phyloP scores from a whole-genome alignment of 2,329 filamentous ascomycete genomes.

The Nothomitra cinnamomea region DNA sequence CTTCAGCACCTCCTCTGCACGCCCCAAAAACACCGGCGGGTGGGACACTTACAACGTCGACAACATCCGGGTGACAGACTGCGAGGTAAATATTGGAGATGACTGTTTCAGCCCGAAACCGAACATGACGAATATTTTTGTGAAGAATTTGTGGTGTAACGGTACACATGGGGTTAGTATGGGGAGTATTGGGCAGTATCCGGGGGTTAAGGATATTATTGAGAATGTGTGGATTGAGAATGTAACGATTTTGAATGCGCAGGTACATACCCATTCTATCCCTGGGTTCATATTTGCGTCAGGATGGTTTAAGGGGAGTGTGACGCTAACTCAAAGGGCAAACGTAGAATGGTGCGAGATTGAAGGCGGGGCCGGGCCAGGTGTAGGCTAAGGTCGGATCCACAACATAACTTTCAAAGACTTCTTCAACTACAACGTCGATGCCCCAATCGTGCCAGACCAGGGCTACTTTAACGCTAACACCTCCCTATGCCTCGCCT shows the following conservation, averaged over 20 bases:
- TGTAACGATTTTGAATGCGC: conserved; percentile 38
- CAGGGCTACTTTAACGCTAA: conserved; percentile 50
- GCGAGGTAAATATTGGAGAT: conserved; percentile 45
- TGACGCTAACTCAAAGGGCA: too few relatives aligned
- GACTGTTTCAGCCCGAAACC: conserved; percentile 63
- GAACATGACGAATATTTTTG: conserved; percentile 50
- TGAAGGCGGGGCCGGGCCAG: conserved; percentile 58
- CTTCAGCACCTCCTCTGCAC: conserved; percentile 31
- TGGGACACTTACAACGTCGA: conserved; percentile 13
- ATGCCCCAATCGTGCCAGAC: conserved; percentile 47
- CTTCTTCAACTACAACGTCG: conserved; percentile 43
- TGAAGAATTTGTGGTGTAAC: conserved; percentile 50
- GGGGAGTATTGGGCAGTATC: conserved; percentile 54
- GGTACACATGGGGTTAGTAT: conserved; percentile 57
- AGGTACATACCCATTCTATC: too few relatives aligned
- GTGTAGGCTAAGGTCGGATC: conserved; percentile 46
- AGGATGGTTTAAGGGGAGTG: too few relatives aligned
- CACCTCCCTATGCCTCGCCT: conserved; percentile 40
- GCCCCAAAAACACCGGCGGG: conserved; percentile 49
- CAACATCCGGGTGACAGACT: conserved; percentile 22
- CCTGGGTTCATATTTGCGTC: too few relatives aligned
- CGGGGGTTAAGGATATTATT: conserved; percentile 45
- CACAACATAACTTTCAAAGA: conserved; percentile 50
- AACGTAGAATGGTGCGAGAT: conserved; percentile 43
- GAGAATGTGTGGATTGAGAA: conserved; percentile 51